Conservation (phyloP, 2,329 filamentous ascomycete species). For the Ophiostoma quercus region DNA sequence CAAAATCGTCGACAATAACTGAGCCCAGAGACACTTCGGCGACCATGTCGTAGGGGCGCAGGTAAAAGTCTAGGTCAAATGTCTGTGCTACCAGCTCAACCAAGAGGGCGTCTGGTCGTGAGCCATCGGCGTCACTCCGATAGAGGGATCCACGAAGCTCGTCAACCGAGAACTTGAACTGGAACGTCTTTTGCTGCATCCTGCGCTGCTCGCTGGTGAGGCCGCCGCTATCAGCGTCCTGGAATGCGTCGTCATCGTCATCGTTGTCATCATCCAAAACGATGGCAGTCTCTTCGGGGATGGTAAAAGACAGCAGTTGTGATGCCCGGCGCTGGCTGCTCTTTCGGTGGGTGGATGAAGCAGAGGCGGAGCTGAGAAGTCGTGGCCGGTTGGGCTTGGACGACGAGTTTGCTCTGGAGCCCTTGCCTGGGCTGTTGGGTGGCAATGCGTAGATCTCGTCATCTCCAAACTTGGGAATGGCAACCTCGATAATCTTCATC, state of each 20-base stretch:
- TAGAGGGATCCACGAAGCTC: slow-evolving; percentile 90
- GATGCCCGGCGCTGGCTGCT: slow-evolving; percentile 58
- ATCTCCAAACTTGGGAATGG: slow-evolving; percentile 74
- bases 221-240: slow-evolving; percentile 57
- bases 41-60: slow-evolving; percentile 85
- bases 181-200: slow-evolving; percentile 84
- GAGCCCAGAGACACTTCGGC: slow-evolving; percentile 85
- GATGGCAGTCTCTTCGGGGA: slow-evolving; percentile 62
- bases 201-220: slow-evolving; percentile 55
- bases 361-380: slow-evolving; percentile 43
- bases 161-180: slow-evolving; percentile 95
- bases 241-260: slow-evolving; percentile 61
- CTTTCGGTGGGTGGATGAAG: slow-evolving; percentile 36
- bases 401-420: not conserved
- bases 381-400: slow-evolving; percentile 39
- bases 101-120: slow-evolving; percentile 71
- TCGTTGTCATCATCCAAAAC: slow-evolving; percentile 59
- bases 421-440: slow-evolving; percentile 24
- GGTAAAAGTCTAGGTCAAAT: slow-evolving; percentile 82
- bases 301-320: slow-evolving; percentile 61
- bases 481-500: slow-evolving; percentile 94
- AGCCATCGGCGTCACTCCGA: slow-evolving; percentile 72
- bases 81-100: slow-evolving; percentile 87
- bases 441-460: slow-evolving; percentile 33
- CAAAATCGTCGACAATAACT: slow-evolving; percentile 87